phyloP scores from a whole-genome alignment of 306 rosid genomes.

The Rosa lucieae region DNA sequence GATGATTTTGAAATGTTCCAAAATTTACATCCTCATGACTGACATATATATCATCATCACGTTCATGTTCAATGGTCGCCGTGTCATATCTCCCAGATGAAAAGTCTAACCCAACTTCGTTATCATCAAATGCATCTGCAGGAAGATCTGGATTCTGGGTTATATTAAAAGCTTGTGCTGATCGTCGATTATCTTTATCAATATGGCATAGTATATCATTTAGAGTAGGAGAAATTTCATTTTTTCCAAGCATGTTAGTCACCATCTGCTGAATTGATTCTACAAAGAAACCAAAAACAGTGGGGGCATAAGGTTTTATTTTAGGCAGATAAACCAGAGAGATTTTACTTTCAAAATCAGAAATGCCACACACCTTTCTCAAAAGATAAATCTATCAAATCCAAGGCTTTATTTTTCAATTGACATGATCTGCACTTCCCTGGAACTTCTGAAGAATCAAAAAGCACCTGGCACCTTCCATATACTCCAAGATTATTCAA shows the following conservation, averaged over 20 bases:
- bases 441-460: conserved; percentile 87
- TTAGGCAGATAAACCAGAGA: background rate
- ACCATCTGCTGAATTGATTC: conserved; percentile 29
- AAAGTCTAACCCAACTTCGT: conserved; percentile 4
- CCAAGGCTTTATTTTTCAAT: conserved; percentile 9
- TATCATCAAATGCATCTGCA: background rate
- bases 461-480: conserved; percentile 83
- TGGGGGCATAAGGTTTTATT: background rate
- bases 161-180: conserved; percentile 16
- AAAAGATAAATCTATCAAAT: conserved; percentile 30
- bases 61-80: background rate
- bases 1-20: conserved; percentile 13
- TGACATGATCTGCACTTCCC: conserved; percentile 49
- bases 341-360: background rate
- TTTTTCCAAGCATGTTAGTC: conserved; percentile 12
- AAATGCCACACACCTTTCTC: conserved; percentile 13
- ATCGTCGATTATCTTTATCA: conserved; percentile 23
- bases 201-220: conserved; percentile 14
- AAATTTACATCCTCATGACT: conserved; percentile 6
- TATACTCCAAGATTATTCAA: conserved; percentile 89
- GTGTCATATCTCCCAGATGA: background rate
- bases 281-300: conserved; percentile 13
- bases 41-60: background rate
- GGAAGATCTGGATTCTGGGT: conserved; percentile 10
- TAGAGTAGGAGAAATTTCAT: conserved; percentile 28